Evolutionary conservation across 2,329 filamentous ascomycete species (phyloP).

Genomic region (Hymenoscyphus fraxineus): DNA sequence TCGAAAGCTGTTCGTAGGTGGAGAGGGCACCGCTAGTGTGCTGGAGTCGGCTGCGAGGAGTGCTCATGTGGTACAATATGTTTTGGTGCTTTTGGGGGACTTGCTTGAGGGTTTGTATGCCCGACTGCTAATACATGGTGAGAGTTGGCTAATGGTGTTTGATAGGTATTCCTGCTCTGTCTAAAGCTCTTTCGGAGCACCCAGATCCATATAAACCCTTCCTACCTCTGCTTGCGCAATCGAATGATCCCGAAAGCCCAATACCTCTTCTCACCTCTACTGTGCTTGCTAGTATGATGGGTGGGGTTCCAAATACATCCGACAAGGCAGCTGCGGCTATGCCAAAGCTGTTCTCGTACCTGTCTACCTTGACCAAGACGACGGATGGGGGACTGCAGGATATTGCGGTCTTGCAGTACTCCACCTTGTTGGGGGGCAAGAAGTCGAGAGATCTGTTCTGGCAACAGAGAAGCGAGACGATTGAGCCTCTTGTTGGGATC

Average conservation of each 20-base stretch:
- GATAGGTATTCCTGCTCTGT: constrained; percentile 73
- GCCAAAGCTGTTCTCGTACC: constrained; percentile 78
- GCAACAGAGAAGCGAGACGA: constrained; percentile 81
- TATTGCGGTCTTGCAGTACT: constrained; percentile 90
- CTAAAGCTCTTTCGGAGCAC: constrained; percentile 70
- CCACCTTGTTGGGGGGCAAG: constrained; percentile 72
- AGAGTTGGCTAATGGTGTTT: constrained; percentile 10
- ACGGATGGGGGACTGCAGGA: constrained; percentile 89
- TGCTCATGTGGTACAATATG: constrained; percentile 89
- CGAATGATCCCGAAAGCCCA: constrained; percentile 69
- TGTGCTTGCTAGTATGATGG: constrained; percentile 77
- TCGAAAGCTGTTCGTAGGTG: constrained; percentile 73
- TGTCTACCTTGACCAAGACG: constrained; percentile 78
- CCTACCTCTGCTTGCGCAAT: constrained; percentile 76
- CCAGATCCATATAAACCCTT: constrained; percentile 77
- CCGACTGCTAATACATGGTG: background rate
- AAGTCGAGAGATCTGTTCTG: constrained; percentile 81
- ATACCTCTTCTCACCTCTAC: constrained; percentile 88
- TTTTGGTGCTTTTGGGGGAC: constrained; percentile 84
- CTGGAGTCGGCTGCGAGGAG: constrained; percentile 82
- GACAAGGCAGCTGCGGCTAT: constrained; percentile 64
- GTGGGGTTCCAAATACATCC: constrained; percentile 56
- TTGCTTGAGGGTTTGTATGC: constrained; percentile 70
- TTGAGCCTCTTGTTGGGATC: constrained; percentile 78
- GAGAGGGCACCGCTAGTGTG: constrained; percentile 64